Evolutionary conservation across 768 basidiomycete genomes (phyloP).

Genomic region (Neoboletus subvelutipes): DNA sequence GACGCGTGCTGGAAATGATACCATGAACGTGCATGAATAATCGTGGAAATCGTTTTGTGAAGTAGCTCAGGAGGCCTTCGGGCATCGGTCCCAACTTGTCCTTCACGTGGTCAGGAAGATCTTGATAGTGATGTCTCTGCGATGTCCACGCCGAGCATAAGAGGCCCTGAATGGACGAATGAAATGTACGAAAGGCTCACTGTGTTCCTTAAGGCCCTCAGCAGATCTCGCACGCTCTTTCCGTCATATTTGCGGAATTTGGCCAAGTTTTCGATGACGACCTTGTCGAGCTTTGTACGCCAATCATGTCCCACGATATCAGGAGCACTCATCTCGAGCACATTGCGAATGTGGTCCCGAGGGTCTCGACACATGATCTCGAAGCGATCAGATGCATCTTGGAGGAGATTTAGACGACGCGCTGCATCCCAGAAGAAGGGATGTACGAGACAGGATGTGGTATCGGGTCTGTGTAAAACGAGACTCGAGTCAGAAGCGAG

Average conservation of each 20-base stretch:
- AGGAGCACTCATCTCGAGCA: slow-evolving; percentile 68
- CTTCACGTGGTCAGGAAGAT: slow-evolving; percentile 89
- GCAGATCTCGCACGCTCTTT: slow-evolving; percentile 82
- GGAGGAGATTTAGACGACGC: slow-evolving; percentile 87
- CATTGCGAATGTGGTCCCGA: slow-evolving; percentile 68
- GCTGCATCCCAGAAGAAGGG: slow-evolving; percentile 97
- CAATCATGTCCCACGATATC: slow-evolving; percentile 88
- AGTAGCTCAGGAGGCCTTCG: slow-evolving; percentile 88
- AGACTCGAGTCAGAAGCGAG: slow-evolving; percentile 4
- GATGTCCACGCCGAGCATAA: slow-evolving; percentile 12
- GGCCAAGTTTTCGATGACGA: slow-evolving; percentile 91
- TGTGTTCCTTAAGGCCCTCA: slow-evolving; percentile 94
- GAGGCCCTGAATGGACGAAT: background rate
- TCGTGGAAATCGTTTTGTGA: slow-evolving; percentile 87
- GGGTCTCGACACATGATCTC: slow-evolving; percentile 97
- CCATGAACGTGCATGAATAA: slow-evolving; percentile 90
- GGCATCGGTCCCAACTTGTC: slow-evolving; percentile 89
- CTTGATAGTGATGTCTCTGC: slow-evolving; percentile 98
- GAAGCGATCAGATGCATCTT: slow-evolving; percentile 96
- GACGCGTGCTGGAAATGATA: slow-evolving; percentile 68
- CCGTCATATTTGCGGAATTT: slow-evolving; percentile 98
- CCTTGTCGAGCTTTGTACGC: slow-evolving; percentile 80
- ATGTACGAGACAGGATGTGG: slow-evolving; percentile 82
- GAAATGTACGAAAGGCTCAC: slow-evolving; percentile 41
- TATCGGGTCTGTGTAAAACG: slow-evolving; percentile 68